Percentiles rank a stretch among this genome's conserved stretches.
phyloP scores from a whole-genome alignment of 495 filamentous ascomycete genomes.

The Xylaria bambusicola region DNA sequence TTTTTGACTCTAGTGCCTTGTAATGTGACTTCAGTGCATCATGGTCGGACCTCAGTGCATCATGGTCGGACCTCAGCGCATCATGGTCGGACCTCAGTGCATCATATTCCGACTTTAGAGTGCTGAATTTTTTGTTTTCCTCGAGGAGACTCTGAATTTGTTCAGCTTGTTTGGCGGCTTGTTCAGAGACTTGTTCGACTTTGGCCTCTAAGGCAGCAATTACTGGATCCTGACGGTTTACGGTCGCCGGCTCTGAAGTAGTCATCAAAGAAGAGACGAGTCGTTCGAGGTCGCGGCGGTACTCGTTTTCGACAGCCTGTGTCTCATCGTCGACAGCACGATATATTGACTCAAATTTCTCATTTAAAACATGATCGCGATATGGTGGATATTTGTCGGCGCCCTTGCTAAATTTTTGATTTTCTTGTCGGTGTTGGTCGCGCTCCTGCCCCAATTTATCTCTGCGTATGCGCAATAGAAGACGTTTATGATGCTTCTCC shows the following conservation, averaged over 20 bases:
- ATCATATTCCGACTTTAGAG: constrained; percentile 17
- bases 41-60: too few species aligned
- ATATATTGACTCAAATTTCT: constrained; percentile 15
- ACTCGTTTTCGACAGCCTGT: constrained; percentile 16
- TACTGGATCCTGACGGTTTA: constrained; percentile 13
- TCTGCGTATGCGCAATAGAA: constrained; percentile 18
- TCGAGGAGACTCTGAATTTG: constrained; percentile 22
- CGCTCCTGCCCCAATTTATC: constrained; percentile 19
- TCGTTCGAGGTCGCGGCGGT: constrained; percentile 19
- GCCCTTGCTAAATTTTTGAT: constrained; percentile 20
- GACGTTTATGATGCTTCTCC: constrained; percentile 17
- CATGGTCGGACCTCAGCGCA: constrained; percentile 15
- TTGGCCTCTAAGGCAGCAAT: constrained; percentile 22
- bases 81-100: too few species aligned
- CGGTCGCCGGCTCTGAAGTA: constrained; percentile 7
- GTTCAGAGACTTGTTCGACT: constrained; percentile 21
- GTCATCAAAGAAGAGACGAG: constrained; percentile 17
- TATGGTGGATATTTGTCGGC: constrained; percentile 26
- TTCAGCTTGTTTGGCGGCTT: constrained; percentile 15
- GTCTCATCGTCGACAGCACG: constrained; percentile 16
- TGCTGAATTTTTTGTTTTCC: constrained; percentile 7
- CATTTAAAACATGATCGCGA: constrained; percentile 20
- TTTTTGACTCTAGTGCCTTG: constrained; percentile 2
- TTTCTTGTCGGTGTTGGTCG: constrained; percentile 16
- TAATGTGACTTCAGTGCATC: constrained; percentile 17